Percentiles rank a stretch among this genome's conserved stretches.
Conservation (phyloP, 441 rosid species). For the Gossypium davidsonii region DNA sequence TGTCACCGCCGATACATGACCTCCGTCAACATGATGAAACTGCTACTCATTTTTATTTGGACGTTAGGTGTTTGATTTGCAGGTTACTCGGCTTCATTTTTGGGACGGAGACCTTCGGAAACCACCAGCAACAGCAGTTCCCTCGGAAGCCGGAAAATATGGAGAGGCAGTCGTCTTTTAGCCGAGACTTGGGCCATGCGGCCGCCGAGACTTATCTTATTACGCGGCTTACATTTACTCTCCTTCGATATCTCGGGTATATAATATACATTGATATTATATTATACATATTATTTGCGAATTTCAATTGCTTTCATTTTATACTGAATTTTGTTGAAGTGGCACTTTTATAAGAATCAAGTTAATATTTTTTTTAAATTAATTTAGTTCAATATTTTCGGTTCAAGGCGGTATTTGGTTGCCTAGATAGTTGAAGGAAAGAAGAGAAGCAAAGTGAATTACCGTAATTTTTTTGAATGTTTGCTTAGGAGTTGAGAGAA, state of each 20-base stretch:
- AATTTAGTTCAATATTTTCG: neutral
- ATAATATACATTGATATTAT: slow-evolving; percentile 2
- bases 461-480: neutral
- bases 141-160: slow-evolving; percentile 33
- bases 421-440: slow-evolving; percentile 3
- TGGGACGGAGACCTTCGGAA: slow-evolving; percentile 6
- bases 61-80: slow-evolving; percentile 11
- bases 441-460: neutral
- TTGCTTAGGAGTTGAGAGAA: neutral
- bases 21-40: slow-evolving; percentile 10
- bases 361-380: neutral
- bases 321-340: neutral
- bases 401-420: neutral
- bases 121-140: slow-evolving; percentile 36
- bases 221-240: slow-evolving; percentile 64
- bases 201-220: slow-evolving; percentile 81
- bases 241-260: slow-evolving; percentile 84
- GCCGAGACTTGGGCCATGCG: slow-evolving; percentile 71
- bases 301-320: neutral
- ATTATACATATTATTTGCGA: neutral
- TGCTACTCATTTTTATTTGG: slow-evolving; percentile 9
- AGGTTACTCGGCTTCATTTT: neutral
- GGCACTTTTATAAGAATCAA: neutral
- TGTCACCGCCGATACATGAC: slow-evolving; percentile 23
- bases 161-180: slow-evolving; percentile 47